These are phyloP conservation scores for Mycena galopus DNA, from an alignment of 768 basidiomycete species.

Conservation along the genomic window DNA sequence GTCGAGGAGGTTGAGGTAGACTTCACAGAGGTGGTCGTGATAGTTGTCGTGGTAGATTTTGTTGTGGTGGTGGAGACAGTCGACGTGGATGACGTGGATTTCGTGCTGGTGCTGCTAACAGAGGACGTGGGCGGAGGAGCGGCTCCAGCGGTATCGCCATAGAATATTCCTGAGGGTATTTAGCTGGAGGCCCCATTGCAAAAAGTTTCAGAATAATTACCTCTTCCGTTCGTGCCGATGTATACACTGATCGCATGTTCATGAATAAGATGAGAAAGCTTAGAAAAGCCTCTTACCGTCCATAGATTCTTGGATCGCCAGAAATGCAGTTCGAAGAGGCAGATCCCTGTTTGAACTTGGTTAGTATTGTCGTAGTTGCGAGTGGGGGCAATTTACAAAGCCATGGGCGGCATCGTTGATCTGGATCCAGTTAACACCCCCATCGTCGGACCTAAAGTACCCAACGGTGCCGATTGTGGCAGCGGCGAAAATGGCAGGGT, in stretches of 20 bases:
- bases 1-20: conserved; percentile 15
- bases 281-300: conserved; percentile 54
- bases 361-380: background rate
- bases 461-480: conserved; percentile 65
- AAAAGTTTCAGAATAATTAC: conserved; percentile 35
- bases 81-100: conserved; percentile 15
- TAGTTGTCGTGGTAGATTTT: conserved; percentile 18
- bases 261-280: background rate
- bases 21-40: conserved; percentile 1
- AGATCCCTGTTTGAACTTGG: conserved; percentile 47
- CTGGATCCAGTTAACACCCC: conserved; percentile 68
- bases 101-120: conserved; percentile 9
- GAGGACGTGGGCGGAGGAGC: conserved; percentile 37
- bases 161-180: conserved; percentile 53
- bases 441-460: conserved; percentile 69
- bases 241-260: conserved; percentile 57
- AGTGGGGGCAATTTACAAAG: conserved; percentile 45
- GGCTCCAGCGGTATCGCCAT: conserved; percentile 52
- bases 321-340: conserved; percentile 60
- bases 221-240: conserved; percentile 72
- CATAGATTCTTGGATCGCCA: conserved; percentile 67
- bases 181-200: background rate
- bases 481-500: conserved; percentile 69
- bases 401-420: conserved; percentile 71
- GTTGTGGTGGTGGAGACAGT: conserved; percentile 1